Evolutionary conservation across 176 grass and related monocot species (phyloP), one percentile per base, ranked within the genome.

Genomic region (Musa troglodytarum): DNA sequence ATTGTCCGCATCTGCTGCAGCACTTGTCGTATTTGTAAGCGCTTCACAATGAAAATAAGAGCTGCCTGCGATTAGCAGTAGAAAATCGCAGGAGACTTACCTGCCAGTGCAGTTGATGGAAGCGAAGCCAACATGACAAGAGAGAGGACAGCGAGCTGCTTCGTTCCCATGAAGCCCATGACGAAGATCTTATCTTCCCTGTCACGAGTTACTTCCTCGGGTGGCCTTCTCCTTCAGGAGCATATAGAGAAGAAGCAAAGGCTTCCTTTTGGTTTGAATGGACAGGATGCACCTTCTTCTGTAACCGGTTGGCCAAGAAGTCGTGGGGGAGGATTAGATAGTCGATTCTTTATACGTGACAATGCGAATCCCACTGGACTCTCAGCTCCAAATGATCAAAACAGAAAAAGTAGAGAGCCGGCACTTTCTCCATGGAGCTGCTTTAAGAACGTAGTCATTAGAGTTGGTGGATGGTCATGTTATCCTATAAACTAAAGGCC

Each of bases 321-420:
- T 20, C 11, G 68, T 70, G 68, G 21, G 16, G 10, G 49, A 70
- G 7, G 34, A 67, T 67, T 65, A 43, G 65, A 67, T 67, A 17
- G 11, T 67, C 65, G 34, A 67, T 67, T 67, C 65, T 67, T 67
- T 67, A 67, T 67, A 28, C 25, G 65, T 67, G 65, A 67, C 65
- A n/a, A 70, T 70, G 68, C 68, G 19, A 50, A 51, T 70, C 68
- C 50, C 68, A 70, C 68, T 50, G 12, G 14, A 70, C 68, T 70
- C 68, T 50, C 26, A 2, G 15, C 25, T 25, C 10, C 8, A 11
- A 67, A 13, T 28, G 23, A 13, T n/a, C 11, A 10, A 11, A 51
- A 20, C 0, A 8, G 0, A 50, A 51, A 70, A 70, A 70, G 49
- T 19, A 21, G 68, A 50, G 49, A 21, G 11, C 34, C 34, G 68